phyloP scores from a whole-genome alignment of 768 basidiomycete genomes.

The Tulasnella sp. region DNA sequence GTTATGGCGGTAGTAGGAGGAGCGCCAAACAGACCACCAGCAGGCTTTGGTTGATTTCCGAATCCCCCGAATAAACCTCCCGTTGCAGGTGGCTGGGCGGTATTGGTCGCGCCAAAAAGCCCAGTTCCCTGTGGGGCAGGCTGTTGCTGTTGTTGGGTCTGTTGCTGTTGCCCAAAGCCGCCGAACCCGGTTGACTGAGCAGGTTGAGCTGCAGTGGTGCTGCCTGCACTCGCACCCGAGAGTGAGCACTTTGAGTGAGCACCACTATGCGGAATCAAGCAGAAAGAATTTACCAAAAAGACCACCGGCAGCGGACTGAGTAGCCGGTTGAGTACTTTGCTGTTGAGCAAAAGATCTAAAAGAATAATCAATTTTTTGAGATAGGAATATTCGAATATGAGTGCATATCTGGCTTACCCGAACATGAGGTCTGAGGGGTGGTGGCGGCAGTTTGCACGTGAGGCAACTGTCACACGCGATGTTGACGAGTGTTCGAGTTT shows the following conservation, averaged over 20 bases:
- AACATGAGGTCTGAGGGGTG: slow-evolving; percentile 15
- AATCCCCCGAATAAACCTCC: background rate
- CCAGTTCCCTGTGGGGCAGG: background rate
- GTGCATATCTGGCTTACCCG: background rate
- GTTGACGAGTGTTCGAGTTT: background rate
- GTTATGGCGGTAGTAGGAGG: background rate
- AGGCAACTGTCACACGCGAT: background rate
- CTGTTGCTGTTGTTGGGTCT: background rate
- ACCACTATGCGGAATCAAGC: background rate
- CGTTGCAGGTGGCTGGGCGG: background rate
- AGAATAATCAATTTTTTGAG: background rate
- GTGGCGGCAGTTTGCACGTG: background rate
- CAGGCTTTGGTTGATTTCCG: background rate
- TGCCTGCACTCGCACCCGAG: background rate
- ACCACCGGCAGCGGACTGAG: slow-evolving; percentile 11
- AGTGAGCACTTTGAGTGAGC: background rate
- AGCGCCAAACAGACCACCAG: background rate
- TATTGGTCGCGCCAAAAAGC: background rate
- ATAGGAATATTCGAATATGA: background rate
- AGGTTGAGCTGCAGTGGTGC: background rate
- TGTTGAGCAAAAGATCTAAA: slow-evolving; percentile 12
- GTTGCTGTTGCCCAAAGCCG: slow-evolving; percentile 14
- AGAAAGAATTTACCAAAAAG: slow-evolving; percentile 12
- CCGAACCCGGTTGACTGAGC: slow-evolving; percentile 12
- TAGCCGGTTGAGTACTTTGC: slow-evolving; percentile 13